Evolutionary conservation across 1,139 yeast species (phyloP), one percentile per base, ranked within the genome.

Genomic region (Suhomyces wounanorum): DNA sequence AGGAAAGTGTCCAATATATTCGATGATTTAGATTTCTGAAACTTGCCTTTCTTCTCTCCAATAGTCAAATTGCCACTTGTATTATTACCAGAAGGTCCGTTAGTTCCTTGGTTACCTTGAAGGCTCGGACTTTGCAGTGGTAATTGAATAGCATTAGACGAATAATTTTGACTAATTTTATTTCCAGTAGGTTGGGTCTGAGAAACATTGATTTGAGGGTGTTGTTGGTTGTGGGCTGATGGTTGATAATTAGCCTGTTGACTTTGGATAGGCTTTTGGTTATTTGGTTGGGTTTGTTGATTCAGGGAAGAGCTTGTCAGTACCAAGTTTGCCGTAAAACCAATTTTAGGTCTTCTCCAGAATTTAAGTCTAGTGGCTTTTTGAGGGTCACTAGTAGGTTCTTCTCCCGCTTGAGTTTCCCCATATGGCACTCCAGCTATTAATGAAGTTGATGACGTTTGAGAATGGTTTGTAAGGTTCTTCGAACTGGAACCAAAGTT

Each of bases 291-390:
- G 2, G 42, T 13, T 2, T 13, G 14, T 40, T 40, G 42, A 21
- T 40, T 40, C 31, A n/a, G 31, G 14, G 33, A 40, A 23, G 43
- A 48, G 30, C 38, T 43, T 2, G 54, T 41, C 47, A 30, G 51
- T n/a, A 50, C 57, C 45, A 55, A 49, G n/a, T 55, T 54, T 17
- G 59, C 50, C 4, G 47, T 53, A 36, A 53, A 51, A 2, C 65
- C 62, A 9, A 69, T 64, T 57, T 72, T 77, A 3, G 82, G 80
- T 55, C 82, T 67, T 62, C 82, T 72, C 86, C 86, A 82, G 61
- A 82, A 82, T 59, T 72, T 78, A 54, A 78, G 67, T 52, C 77
- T 66, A 0, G 80, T 75, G 4, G 81, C 80, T 57, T 72, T 73
- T 50, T 74, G 77, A 1, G 79, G 66, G 47, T 76, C 80, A 1